These are phyloP conservation scores for Saccharomycopsis fermentans DNA, from an alignment of 805 yeast genomes.

Conservation along the genomic window DNA sequence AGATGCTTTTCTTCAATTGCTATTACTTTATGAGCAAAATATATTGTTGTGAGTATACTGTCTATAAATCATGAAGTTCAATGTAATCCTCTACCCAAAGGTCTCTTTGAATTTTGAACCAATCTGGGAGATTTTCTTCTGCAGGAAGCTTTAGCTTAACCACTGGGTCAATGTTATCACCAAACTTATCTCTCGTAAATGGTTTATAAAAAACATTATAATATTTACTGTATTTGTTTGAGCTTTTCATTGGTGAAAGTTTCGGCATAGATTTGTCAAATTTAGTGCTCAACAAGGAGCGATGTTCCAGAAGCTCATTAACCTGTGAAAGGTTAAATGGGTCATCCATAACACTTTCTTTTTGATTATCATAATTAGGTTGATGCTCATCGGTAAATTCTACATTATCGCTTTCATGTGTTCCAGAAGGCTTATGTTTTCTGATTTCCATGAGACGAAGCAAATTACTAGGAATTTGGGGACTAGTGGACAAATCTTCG, in stretches of 20 bases:
- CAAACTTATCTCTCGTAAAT: slow-evolving; percentile 9
- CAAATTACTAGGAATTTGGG: slow-evolving; percentile 57
- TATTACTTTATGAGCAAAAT: too few species aligned
- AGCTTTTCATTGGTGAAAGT: not conserved
- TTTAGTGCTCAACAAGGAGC: slow-evolving; percentile 14
- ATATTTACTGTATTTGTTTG: not conserved
- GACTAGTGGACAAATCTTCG: slow-evolving; percentile 48
- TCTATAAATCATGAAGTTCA: not conserved
- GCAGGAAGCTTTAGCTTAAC: slow-evolving; percentile 42
- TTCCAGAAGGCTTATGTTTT: slow-evolving; percentile 21
- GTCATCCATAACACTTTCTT: not conserved
- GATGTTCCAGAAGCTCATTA: not conserved
- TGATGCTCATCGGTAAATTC: not conserved
- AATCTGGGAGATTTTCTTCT: slow-evolving; percentile 54
- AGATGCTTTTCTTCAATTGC: too few species aligned
- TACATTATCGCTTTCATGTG: slow-evolving; percentile 17
- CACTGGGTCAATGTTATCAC: slow-evolving; percentile 6
- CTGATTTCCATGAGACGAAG: slow-evolving; percentile 44
- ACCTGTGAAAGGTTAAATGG: not conserved
- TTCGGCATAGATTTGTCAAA: not conserved
- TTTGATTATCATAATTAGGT: not conserved
- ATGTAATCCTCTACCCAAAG: slow-evolving; percentile 47
- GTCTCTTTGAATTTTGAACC: slow-evolving; percentile 61
- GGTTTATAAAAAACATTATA: slow-evolving; percentile 12
- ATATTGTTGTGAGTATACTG: not conserved